A percentile compares a stretch with the other conserved stretches of the same genome.
phyloP scores from a whole-genome alignment of 768 basidiomycete species.

The Rubroboletus satanas region DNA sequence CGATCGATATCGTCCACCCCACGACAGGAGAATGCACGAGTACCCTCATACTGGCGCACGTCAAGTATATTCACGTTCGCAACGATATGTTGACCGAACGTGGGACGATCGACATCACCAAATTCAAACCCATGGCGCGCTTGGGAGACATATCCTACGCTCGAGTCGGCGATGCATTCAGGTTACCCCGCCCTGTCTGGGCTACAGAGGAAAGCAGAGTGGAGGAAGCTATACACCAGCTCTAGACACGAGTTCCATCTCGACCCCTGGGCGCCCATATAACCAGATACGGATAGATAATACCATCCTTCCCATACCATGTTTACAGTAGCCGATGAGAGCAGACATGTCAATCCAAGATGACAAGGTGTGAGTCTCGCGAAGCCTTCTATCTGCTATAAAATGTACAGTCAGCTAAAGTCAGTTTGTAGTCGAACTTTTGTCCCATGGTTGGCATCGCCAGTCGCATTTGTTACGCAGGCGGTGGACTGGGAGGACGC shows the following conservation, averaged over 20 bases:
- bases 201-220: conserved; percentile 13
- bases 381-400: too few relatives aligned
- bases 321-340: too few relatives aligned
- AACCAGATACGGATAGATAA: too few relatives aligned
- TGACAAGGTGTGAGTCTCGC: too few relatives aligned
- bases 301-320: too few relatives aligned
- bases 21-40: conserved; percentile 22
- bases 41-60: conserved; percentile 38
- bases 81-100: conserved; percentile 38
- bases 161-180: conserved; percentile 27
- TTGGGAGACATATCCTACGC: conserved; percentile 40
- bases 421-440: background rate
- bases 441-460: background rate
- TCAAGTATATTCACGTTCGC: conserved; percentile 43
- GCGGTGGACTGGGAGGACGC: background rate
- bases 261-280: background rate
- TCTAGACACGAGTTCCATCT: background rate
- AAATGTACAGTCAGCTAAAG: background rate
- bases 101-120: conserved; percentile 35
- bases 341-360: too few relatives aligned
- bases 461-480: background rate
- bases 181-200: conserved; percentile 24
- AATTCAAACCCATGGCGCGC: conserved; percentile 34
- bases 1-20: conserved; percentile 36
- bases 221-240: background rate